phyloP scores from a whole-genome alignment of 768 basidiomycete species.

The Clitopilus passeckerianus region DNA sequence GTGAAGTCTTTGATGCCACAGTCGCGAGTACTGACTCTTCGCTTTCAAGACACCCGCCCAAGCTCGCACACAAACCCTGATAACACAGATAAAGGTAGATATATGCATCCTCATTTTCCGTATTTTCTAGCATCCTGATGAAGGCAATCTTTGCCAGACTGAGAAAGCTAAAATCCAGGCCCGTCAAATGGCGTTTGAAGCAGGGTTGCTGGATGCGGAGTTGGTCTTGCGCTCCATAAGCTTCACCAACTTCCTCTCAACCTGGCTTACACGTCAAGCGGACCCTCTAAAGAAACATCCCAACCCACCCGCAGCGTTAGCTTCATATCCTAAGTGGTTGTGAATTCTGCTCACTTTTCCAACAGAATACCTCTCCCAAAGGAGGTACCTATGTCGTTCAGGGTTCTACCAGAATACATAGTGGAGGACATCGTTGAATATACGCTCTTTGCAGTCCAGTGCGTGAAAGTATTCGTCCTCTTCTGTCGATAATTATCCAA shows the following conservation, averaged over 20 bases:
- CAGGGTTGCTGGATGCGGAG: constrained; percentile 84
- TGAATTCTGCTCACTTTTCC: neutral
- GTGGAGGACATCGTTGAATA: constrained; percentile 93
- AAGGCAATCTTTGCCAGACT: constrained; percentile 27
- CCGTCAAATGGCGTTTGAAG: constrained; percentile 77
- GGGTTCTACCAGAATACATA: constrained; percentile 89
- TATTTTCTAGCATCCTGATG: too few relatives aligned
- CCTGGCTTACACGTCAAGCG: constrained; percentile 89
- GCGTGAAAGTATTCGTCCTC: constrained; percentile 16
- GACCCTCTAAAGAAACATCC: constrained; percentile 83
- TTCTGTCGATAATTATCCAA: constrained; percentile 12
- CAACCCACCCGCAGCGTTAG: constrained; percentile 59
- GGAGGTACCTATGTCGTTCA: constrained; percentile 81
- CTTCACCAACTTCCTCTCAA: constrained; percentile 87
- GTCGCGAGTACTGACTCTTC: neutral
- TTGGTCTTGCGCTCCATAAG: constrained; percentile 72
- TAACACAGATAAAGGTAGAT: constrained; percentile 73
- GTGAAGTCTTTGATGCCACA: constrained; percentile 15
- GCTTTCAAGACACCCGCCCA: constrained; percentile 58
- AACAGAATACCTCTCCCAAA: constrained; percentile 79
- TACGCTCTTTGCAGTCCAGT: constrained; percentile 81
- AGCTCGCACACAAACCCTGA: constrained; percentile 70
- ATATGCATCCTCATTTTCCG: neutral
- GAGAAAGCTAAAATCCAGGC: constrained; percentile 68
- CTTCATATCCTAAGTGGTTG: constrained; percentile 6